phyloP scores from a whole-genome alignment of 78 protist genomes.

The Polysphondylium violaceum region DNA sequence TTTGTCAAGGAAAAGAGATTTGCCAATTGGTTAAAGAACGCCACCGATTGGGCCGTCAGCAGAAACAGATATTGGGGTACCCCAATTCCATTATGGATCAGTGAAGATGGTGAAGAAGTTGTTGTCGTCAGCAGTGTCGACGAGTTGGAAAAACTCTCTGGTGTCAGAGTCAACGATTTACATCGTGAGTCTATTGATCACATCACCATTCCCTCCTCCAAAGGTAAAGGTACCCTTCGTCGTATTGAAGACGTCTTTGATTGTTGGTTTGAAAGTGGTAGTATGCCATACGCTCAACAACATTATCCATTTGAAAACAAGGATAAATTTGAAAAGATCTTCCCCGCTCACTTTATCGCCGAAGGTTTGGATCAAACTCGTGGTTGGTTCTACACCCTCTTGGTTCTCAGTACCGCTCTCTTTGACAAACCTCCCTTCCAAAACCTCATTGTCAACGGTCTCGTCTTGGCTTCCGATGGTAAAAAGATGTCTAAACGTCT shows the following conservation, averaged over 20 bases:
- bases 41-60: constrained; percentile 98
- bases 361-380: constrained; percentile 98
- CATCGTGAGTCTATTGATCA: constrained; percentile 95
- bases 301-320: constrained; percentile 99
- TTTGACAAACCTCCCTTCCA: constrained; percentile 98
- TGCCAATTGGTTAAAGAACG: constrained; percentile 98
- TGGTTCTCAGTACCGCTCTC: constrained; percentile 98
- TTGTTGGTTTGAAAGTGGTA: constrained; percentile 99
- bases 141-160: constrained; percentile 93
- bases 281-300: constrained; percentile 99
- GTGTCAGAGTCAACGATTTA: constrained; percentile 84
- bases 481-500: constrained; percentile 98
- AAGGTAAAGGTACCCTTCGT: constrained; percentile 88
- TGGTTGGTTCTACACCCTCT: constrained; percentile 99
- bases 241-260: constrained; percentile 99
- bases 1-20: constrained; percentile 95
- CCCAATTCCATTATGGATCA: constrained; percentile 99
- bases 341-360: constrained; percentile 99
- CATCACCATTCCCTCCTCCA: constrained; percentile 94
- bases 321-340: constrained; percentile 92
- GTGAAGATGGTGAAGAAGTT: constrained; percentile 95
- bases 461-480: constrained; percentile 96
- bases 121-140: constrained; percentile 92
- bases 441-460: constrained; percentile 99
- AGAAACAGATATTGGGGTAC: constrained; percentile 99